Conservation (phyloP, 129 eudicot genomes). For the Pittosporum tobira region DNA sequence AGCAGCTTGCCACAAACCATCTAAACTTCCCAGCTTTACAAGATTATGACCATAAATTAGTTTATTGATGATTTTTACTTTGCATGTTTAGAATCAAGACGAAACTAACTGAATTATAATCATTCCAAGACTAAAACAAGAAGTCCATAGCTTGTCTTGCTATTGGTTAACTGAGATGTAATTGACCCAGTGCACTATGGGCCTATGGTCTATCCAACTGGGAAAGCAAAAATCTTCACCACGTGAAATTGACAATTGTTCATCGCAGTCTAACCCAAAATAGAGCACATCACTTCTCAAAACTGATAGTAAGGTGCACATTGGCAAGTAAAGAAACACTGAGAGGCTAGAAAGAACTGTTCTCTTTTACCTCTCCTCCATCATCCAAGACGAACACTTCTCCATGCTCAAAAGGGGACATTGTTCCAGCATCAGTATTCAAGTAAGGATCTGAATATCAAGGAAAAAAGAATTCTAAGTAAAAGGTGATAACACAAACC, state of each 20-base stretch:
- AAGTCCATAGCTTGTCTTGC: neutral
- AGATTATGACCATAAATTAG: neutral
- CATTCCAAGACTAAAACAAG: neutral
- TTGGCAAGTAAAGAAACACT: neutral
- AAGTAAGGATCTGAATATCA: slow-evolving; percentile 78
- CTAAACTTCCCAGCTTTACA: neutral
- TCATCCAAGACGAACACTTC: slow-evolving; percentile 94
- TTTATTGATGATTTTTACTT: no score
- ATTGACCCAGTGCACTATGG: neutral
- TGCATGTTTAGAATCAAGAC: neutral
- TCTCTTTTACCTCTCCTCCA: slow-evolving; percentile 85
- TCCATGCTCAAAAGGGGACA: slow-evolving; percentile 99
- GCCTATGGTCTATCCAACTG: neutral
- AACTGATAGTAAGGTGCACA: slow-evolving; percentile 1
- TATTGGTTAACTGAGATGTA: neutral
- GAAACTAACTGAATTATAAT: neutral
- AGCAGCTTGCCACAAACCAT: neutral
- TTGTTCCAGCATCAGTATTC: slow-evolving; percentile 97
- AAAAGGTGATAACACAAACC: neutral
- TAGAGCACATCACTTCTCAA: neutral
- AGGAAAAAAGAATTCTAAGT: neutral
- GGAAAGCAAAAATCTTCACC: neutral
- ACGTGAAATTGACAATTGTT: neutral
- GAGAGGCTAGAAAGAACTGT: neutral
- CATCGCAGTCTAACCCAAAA: neutral